Evolutionary conservation across 306 rosid species (phyloP).

Genomic region (Cucumis sativus): DNA sequence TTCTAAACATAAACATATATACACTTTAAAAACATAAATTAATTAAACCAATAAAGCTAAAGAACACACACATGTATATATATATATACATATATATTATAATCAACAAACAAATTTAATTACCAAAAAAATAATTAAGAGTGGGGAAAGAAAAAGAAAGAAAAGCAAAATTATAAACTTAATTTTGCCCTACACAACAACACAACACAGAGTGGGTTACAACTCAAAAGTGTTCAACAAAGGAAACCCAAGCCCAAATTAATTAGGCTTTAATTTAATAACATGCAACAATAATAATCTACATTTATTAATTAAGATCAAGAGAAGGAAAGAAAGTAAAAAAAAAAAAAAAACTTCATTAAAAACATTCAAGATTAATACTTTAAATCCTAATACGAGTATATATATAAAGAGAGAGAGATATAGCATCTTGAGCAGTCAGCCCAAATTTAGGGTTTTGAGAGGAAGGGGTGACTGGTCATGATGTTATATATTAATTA

Average conservation of each 20-base stretch:
- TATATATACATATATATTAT: too few relatives aligned
- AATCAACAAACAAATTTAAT: neutral
- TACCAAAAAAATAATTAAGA: neutral
- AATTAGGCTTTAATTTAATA: neutral
- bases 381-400: neutral
- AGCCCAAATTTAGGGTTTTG: conserved; percentile 22
- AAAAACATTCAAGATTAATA: neutral
- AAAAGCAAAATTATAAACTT: neutral
- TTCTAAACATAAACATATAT: too few relatives aligned
- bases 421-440: conserved; percentile 64
- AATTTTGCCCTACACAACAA: too few relatives aligned
- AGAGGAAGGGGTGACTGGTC: conserved; percentile 50
- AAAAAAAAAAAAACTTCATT: neutral
- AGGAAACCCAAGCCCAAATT: neutral
- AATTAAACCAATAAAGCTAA: too few relatives aligned
- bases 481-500: conserved; percentile 21
- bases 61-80: neutral
- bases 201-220: neutral
- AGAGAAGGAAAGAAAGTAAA: neutral
- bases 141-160: neutral
- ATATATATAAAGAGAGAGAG: neutral
- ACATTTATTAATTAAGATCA: neutral
- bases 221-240: neutral
- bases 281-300: neutral
- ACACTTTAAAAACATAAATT: too few relatives aligned